These are phyloP conservation scores for Thelonectria discophora DNA, from an alignment of 2,329 filamentous ascomycete genomes.

Conservation along the genomic window DNA sequence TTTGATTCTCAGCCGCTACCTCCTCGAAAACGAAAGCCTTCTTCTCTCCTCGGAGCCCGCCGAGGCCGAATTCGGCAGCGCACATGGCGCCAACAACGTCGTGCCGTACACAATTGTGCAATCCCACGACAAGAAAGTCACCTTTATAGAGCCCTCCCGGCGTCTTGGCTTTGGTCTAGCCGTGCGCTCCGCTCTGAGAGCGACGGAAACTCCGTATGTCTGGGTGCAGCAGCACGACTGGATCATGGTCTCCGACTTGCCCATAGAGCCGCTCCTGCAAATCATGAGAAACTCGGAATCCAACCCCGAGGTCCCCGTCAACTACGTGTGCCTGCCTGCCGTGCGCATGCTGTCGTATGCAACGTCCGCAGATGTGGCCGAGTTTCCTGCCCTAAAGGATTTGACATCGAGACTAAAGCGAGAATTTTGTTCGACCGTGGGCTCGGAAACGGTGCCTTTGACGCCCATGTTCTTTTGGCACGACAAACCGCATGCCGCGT, in stretches of 20 bases:
- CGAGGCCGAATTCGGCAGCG: constrained; percentile 59
- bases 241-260: constrained; percentile 57
- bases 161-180: constrained; percentile 63
- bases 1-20: constrained; percentile 43
- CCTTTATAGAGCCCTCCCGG: constrained; percentile 58
- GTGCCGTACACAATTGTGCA: constrained; percentile 50
- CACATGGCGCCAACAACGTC: constrained; percentile 42
- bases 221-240: constrained; percentile 69
- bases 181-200: constrained; percentile 60
- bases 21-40: not conserved
- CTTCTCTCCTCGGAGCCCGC: constrained; percentile 33
- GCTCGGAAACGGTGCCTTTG: constrained; percentile 50
- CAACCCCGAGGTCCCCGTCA: constrained; percentile 50
- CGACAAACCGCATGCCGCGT: constrained; percentile 64
- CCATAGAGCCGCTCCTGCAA: constrained; percentile 53
- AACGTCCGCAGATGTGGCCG: constrained; percentile 54
- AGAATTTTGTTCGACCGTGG: constrained; percentile 45
- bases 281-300: constrained; percentile 54
- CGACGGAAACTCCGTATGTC: constrained; percentile 59
- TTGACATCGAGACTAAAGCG: constrained; percentile 54
- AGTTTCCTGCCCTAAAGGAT: constrained; percentile 52
- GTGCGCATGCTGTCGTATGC: constrained; percentile 62
- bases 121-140: constrained; percentile 50
- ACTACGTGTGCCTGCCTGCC: constrained; percentile 63
- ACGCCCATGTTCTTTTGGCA: constrained; percentile 69